Base-by-base conservation (phyloP, 2,329 filamentous ascomycete species). In the Hymenoscyphus fraxineus region DNA sequence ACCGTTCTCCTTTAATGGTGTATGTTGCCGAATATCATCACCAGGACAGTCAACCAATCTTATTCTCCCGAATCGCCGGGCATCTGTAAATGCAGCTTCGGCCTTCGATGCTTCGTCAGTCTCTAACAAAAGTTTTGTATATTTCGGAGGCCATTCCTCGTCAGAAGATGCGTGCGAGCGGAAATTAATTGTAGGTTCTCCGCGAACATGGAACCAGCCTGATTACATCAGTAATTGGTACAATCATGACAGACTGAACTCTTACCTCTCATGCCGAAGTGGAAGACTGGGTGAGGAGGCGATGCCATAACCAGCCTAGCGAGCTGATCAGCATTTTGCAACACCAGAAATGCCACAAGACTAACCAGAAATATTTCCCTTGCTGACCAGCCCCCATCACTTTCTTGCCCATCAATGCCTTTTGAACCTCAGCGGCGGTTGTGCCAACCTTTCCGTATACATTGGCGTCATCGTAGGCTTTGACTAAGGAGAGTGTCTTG, bases 341-440 rank as follows among this genome's bases (percentile, higher is more conserved):
- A 31, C 19, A 6, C 7, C 47, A 31, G 10, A 13, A 4, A 13
- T 31, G 10, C 47, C 19, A 12, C 22, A 27, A 10, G 16, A 51
- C 66, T 7, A 71, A 85, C 87, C 95, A 99, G 76, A 99, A 98
- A 75, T 98, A 98, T 83, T 98, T 99, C 10, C 95, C 95, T 76
- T 97, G 95, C 65, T 90, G 92, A 3, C 90, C 91, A 3, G 90
- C 91, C 62, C 81, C 82, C 9, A 85, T 65, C 3, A 87, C 86
- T 73, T 87, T 92, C 73, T 90, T 94, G 4, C 92, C 92, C 3
- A 83, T 83, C 73, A 97, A 81, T 0, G 89, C 87, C 62, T 85
- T 83, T 70, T 91, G 82, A 67, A 99, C 93, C 38, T 88, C 89
- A 0, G 85, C 77, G 0, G 89, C 91, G 19, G 85, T 91, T 0